Base-by-base conservation (phyloP, 805 yeast species). In the Ogataea glucozyma region DNA sequence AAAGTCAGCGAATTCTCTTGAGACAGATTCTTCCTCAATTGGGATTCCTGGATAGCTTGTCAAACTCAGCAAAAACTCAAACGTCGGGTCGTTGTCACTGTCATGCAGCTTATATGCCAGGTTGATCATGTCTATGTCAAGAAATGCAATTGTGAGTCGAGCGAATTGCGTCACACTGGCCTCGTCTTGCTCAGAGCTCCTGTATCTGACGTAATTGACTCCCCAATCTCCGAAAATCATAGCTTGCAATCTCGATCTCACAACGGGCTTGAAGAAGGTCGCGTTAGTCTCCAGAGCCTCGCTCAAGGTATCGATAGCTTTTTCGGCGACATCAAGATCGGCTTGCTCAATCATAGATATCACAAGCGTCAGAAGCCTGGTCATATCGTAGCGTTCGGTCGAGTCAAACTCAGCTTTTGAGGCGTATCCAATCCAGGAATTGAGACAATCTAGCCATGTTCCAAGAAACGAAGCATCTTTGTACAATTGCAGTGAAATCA, bases 41-140 rank as follows among this genome's bases (percentile, higher is more conserved):
- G 93, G 84, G 5, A 61, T 47, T 3, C 83, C 78, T 1, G 82
- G 80, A 39, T 74, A 72, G 44, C 74, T 71, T 0, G 89, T 78
- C 38, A 85, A 56, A 40, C 69, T 69, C 13, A 82, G 46, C 14
- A 84, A 59, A 19, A 77, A 69, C 14, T 73, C 66, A 12, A 84
- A 62, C 39, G 77, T 71, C 12, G 62, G 62, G 31, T 69, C 64
- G 23, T 65, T 62, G 2, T 57, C 48, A 11, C 65, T 61, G 26
- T 66, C 62, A 1, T 64, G 52, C 9, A 81, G 52, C 26, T 65
- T 61, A 14, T 67, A 55, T 1, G 78, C 64, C 6, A 81, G 54
- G 29, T 62, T 58, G 0, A 76, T 46, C 9, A 75, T 60, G 51
- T 78, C 78, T n/a, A 64, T 53, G 36, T 76, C 80, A 18, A 79